Evolutionary conservation across 768 basidiomycete species (phyloP).

Genomic region (Coprinopsis strossmayeri): DNA sequence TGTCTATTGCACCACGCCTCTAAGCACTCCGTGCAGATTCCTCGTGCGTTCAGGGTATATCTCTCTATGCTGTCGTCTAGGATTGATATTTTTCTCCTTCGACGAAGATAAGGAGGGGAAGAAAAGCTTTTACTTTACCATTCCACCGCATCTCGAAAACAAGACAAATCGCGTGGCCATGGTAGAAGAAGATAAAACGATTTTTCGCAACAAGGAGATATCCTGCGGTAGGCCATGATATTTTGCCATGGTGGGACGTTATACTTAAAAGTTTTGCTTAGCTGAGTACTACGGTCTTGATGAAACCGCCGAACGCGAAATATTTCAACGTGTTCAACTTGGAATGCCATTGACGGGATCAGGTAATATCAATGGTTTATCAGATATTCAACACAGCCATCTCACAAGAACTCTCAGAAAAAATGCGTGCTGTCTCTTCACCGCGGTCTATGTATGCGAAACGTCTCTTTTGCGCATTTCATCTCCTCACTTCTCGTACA

Average conservation of each 20-base stretch:
- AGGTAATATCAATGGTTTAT: too few species aligned
- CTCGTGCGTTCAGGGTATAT: slow-evolving; percentile 31
- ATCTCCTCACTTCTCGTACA: slow-evolving; percentile 56
- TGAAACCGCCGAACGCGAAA: slow-evolving; percentile 61
- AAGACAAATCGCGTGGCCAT: too few species aligned
- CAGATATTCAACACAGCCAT: too few species aligned
- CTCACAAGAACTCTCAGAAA: too few species aligned
- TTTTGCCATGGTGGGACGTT: neutral
- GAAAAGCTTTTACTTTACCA: too few species aligned
- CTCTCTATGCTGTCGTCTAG: neutral
- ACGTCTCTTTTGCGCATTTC: slow-evolving; percentile 38
- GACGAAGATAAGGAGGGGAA: slow-evolving; percentile 46
- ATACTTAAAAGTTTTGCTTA: slow-evolving; percentile 18
- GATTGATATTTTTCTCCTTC: too few species aligned
- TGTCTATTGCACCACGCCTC: neutral
- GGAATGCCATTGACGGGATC: slow-evolving; percentile 71
- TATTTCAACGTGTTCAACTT: slow-evolving; percentile 77
- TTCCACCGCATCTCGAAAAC: too few species aligned
- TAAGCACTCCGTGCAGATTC: slow-evolving; percentile 33
- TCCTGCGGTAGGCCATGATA: slow-evolving; percentile 59
- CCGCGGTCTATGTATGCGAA: neutral
- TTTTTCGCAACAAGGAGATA: slow-evolving; percentile 50
- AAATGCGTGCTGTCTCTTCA: too few species aligned
- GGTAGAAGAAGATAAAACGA: slow-evolving; percentile 42
- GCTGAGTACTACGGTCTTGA: slow-evolving; percentile 62